These are phyloP conservation scores for Fusarium tricinctum DNA, from an alignment of 2,329 filamentous ascomycete genomes.

Conservation along the genomic window DNA sequence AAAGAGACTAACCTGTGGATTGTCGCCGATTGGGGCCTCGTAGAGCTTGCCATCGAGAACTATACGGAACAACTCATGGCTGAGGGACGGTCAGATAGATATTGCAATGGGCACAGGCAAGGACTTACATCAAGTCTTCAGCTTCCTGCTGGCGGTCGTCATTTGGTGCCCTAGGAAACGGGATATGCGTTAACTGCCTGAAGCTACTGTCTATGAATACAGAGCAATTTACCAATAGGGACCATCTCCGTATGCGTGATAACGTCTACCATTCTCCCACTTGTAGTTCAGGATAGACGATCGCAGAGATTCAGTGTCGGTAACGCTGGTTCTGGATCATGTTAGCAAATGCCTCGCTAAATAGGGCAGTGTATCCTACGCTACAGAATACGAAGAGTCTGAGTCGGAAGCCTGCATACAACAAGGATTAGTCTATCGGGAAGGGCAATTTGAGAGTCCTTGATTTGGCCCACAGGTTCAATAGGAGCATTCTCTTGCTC, in stretches of 20 bases:
- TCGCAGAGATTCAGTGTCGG: slow-evolving; percentile 28
- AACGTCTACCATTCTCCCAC: slow-evolving; percentile 31
- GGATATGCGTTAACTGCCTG: neutral
- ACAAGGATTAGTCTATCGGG: neutral
- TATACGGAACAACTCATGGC: slow-evolving; percentile 30
- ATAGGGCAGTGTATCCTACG: slow-evolving; percentile 6
- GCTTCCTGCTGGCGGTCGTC: slow-evolving; percentile 37
- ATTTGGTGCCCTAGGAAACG: slow-evolving; percentile 21
- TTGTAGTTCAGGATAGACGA: slow-evolving; percentile 35
- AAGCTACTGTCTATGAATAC: fast-evolving
- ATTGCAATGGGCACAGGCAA: neutral
- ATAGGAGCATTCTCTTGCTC: neutral
- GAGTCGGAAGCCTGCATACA: slow-evolving; percentile 5
- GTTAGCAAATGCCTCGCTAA: neutral
- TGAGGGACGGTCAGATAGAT: neutral
- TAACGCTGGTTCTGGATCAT: slow-evolving; percentile 8
- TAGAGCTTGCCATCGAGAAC: slow-evolving; percentile 31
- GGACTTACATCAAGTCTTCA: slow-evolving; percentile 32
- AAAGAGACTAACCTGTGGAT: slow-evolving; percentile 1
- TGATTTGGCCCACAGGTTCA: neutral
- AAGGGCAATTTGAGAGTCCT: neutral
- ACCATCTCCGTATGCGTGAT: slow-evolving; percentile 32
- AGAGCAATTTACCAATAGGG: slow-evolving; percentile 11
- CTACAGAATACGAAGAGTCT: slow-evolving; percentile 26
- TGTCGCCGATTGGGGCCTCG: slow-evolving; percentile 25